These are phyloP conservation scores for Bolboschoenoplectus hybrid DNA, from an alignment of 202 grass and related monocot genomes.

Conservation along the genomic window DNA sequence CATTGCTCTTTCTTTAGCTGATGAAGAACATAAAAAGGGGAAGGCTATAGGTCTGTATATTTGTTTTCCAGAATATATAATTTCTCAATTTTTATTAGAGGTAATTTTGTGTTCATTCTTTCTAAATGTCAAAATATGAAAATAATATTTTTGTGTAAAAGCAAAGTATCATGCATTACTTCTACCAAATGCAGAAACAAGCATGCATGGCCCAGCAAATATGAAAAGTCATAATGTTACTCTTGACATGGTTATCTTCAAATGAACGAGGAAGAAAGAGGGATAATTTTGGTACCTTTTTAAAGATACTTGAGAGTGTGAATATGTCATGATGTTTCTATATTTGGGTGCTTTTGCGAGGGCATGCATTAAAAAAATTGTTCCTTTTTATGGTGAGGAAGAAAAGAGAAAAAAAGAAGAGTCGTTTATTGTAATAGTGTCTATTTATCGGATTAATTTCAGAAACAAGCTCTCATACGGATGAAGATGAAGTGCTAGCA, in stretches of 20 bases:
- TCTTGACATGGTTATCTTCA: not conserved
- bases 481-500: slow-evolving; percentile 87
- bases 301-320: slow-evolving; percentile 5
- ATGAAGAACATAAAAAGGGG: slow-evolving; percentile 73
- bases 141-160: slow-evolving; percentile 16
- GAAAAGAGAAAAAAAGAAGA: not conserved
- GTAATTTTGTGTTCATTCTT: slow-evolving; percentile 35
- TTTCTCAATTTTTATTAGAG: slow-evolving; percentile 37
- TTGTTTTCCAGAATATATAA: slow-evolving; percentile 32
- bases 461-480: slow-evolving; percentile 47
- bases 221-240: not conserved
- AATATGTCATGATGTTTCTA: slow-evolving; percentile 32
- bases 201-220: not conserved
- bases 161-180: slow-evolving; percentile 31
- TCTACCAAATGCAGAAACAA: not conserved
- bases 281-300: not conserved
- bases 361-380: not conserved
- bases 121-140: slow-evolving; percentile 26
- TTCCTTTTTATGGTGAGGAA: slow-evolving; percentile 2
- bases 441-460: slow-evolving; percentile 30
- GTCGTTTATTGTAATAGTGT: not conserved
- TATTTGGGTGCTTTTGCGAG: slow-evolving; percentile 16
- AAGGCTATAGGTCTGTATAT: slow-evolving; percentile 74
- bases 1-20: slow-evolving; percentile 76
- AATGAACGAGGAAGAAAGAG: not conserved